A percentile compares a stretch with the other conserved stretches of the same genome.
phyloP scores from a whole-genome alignment of 2,329 filamentous ascomycete species.

The Cryphonectria carpinicola region DNA sequence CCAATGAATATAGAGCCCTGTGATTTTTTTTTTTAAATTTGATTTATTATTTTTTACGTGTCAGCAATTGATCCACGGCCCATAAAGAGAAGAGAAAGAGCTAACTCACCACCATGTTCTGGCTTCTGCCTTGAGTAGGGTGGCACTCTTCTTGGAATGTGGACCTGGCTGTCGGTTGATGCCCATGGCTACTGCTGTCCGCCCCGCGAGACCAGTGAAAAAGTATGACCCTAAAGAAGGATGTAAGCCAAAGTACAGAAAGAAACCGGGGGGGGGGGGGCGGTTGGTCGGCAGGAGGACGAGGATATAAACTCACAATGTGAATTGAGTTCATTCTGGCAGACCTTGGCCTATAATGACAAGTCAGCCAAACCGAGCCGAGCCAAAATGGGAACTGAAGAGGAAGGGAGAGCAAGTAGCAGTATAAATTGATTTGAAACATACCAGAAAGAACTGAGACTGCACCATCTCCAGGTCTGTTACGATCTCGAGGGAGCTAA shows the following conservation, averaged over 20 bases:
- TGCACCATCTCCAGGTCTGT: conserved; percentile 54
- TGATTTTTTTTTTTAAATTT: neutral
- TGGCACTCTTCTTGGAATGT: conserved; percentile 38
- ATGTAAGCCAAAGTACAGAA: neutral
- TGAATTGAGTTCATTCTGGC: conserved; percentile 53
- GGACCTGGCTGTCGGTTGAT: conserved; percentile 47
- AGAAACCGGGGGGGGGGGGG: no score
- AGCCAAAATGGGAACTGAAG: neutral
- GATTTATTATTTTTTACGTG: neutral
- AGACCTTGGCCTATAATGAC: conserved; percentile 46
- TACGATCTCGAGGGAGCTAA: conserved; percentile 45
- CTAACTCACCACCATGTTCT: conserved; percentile 50
- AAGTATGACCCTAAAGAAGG: conserved; percentile 45
- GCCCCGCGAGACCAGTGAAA: conserved; percentile 51
- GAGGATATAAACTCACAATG: conserved; percentile 41
- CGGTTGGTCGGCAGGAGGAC: neutral
- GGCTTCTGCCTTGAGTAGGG: conserved; percentile 42
- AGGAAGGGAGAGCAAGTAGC: neutral
- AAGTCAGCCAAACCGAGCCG: neutral
- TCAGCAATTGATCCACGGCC: neutral
- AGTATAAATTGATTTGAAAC: neutral
- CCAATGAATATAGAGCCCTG: conserved; percentile 49
- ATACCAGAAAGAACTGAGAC: conserved; percentile 50
- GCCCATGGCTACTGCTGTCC: conserved; percentile 51
- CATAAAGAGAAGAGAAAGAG: neutral